phyloP scores from a whole-genome alignment of 2,329 filamentous ascomycete genomes.

The Nigrospora sphaerica region DNA sequence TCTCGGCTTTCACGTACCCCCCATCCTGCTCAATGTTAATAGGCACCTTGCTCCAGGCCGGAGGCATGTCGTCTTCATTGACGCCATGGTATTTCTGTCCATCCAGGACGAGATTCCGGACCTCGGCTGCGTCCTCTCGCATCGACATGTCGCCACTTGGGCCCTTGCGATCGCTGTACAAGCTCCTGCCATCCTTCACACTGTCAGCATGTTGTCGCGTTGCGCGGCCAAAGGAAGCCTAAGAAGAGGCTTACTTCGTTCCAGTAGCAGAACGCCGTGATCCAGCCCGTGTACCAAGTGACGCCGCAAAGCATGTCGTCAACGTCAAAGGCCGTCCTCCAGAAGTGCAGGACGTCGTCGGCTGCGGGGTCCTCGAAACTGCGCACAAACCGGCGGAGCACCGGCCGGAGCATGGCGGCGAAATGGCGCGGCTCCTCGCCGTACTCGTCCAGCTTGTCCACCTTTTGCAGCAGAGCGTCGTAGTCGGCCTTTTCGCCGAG shows the following conservation, averaged over 20 bases:
- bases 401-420: constrained; percentile 10
- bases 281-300: constrained; percentile 22
- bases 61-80: too few relatives aligned
- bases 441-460: constrained; percentile 28
- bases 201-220: too few relatives aligned
- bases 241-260: constrained; percentile 15
- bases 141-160: too few relatives aligned
- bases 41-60: too few relatives aligned
- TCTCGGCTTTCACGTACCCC: too few relatives aligned
- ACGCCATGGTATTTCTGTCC: too few relatives aligned
- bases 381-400: constrained; percentile 17
- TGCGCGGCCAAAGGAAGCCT: too few relatives aligned
- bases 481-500: constrained; percentile 40
- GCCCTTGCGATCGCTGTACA: too few relatives aligned
- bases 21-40: too few relatives aligned
- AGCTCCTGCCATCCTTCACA: too few relatives aligned
- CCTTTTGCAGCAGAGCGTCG: constrained; percentile 18
- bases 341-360: constrained; percentile 13
- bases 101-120: too few relatives aligned
- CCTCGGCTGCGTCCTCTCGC: too few relatives aligned
- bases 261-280: constrained; percentile 26
- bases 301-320: constrained; percentile 13
- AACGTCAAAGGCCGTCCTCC: constrained; percentile 9
- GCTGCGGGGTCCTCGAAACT: constrained; percentile 17
- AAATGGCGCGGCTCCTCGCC: constrained; percentile 17